These are phyloP conservation scores for Cladorrhinum samala DNA, from an alignment of 495 filamentous ascomycete species.

Conservation along the genomic window DNA sequence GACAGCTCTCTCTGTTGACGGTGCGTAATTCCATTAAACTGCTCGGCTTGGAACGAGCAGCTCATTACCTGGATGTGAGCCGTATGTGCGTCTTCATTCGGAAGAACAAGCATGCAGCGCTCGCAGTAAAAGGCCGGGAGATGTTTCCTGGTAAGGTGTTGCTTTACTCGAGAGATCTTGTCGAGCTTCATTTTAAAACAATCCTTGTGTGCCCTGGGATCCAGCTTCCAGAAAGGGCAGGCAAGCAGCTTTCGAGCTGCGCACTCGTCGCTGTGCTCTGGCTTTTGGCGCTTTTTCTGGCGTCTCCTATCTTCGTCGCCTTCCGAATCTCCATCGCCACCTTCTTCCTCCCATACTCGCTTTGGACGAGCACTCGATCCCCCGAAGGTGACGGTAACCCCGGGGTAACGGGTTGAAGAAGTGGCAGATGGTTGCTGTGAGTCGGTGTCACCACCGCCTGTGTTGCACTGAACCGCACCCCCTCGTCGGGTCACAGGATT, in stretches of 20 bases:
- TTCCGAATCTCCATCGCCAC: background rate
- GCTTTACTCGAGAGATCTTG: conserved; percentile 14
- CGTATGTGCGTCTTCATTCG: conserved; percentile 6
- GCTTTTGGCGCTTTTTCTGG: background rate
- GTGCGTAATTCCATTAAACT: conserved; percentile 10
- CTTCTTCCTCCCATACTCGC: too few relatives aligned
- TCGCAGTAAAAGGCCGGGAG: conserved; percentile 19
- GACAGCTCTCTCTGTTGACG: conserved; percentile 5
- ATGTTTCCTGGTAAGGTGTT: conserved; percentile 14
- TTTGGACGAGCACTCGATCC: too few relatives aligned
- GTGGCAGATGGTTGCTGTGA: too few relatives aligned
- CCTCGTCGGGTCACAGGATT: too few relatives aligned
- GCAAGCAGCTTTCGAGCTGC: conserved; percentile 1
- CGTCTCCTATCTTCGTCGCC: background rate
- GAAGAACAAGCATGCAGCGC: conserved; percentile 11
- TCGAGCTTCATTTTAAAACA: conserved; percentile 16
- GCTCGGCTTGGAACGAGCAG: conserved; percentile 1
- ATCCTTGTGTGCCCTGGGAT: conserved; percentile 8
- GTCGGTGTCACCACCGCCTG: too few relatives aligned
- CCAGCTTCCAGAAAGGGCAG: conserved; percentile 20
- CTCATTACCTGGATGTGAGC: background rate
- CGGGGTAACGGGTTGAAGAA: too few relatives aligned
- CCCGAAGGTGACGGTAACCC: too few relatives aligned
- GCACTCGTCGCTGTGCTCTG: background rate
- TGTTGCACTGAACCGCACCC: too few relatives aligned